Base-by-base conservation (phyloP, 2,329 filamentous ascomycete genomes). In the Diplodia seriata region DNA sequence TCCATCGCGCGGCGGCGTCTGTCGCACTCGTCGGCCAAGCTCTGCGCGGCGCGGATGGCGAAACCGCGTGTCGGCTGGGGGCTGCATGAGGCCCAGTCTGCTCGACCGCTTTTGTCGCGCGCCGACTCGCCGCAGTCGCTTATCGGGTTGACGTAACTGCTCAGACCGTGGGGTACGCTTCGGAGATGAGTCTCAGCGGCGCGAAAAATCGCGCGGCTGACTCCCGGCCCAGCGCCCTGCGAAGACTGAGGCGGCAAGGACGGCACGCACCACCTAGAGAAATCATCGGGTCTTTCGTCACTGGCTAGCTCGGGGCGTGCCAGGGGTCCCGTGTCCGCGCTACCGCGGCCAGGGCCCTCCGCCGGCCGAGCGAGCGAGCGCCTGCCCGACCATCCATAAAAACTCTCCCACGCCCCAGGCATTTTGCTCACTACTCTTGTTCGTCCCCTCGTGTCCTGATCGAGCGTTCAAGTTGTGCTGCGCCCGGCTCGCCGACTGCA, bases 381-480 rank as follows among this genome's bases (percentile, higher is more conserved):
- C 31, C 53, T 51, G 54, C 56, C 54, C 56, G 43, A 62, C 49
- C 56, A 62, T 59, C 66, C 65, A 61, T 61, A 67, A 61, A 59
- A 67, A 67, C 33, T 57, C 66, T 53, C 55, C 56, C 55, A 26
- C 56, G 20, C 43, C 66, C 55, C 47, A 53, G 36, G 36, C 47
- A 20, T 7, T 67, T 51, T 36, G 15, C 56, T 67, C 66, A n/a
- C 31, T 57, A 62, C 66, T 67, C 66, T 67, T 67, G 66, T 67
- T 67, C 66, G 66, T 67, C 66, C 55, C 47, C 66, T 67, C 66
- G 66, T 67, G 47, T 62, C 65, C 55, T 53, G 66, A 67, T 67
- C 66, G 66, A 67, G 66, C 66, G 66, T 26, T 59, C 66, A 67
- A 67, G 66, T 67, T 67, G 66, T 51, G 66, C 56, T 67, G 66